Base-by-base conservation (phyloP, 2,329 filamentous ascomycete species). In the Paraphoma sp. region DNA sequence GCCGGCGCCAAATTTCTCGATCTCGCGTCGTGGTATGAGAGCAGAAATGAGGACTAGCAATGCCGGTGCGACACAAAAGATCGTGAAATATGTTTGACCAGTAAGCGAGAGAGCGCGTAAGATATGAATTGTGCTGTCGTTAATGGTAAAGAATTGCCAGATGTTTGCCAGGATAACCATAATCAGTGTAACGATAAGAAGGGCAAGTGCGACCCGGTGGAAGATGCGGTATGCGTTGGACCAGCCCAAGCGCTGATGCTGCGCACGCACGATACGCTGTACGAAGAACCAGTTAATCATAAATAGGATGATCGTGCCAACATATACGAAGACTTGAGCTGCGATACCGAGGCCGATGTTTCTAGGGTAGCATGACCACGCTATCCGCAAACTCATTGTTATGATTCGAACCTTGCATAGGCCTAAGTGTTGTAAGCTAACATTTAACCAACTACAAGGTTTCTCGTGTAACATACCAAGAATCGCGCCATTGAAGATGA, bases 221-320 rank as follows among this genome's bases (percentile, higher is more conserved):
- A 79, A 58, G 16, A 81, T 61, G 1, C 80, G 82, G 33, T 86
- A 81, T 1, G 78, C 65, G 29, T 76, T 81, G 56, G 84, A 83
- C 91, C 91, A 94, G 57, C 91, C 92, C 31, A 91, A 75, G 2
- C 75, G 72, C 0, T 91, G 90, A 68, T 94, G 90, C 53, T 87
- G 86, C 8, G 89, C 89, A 53, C 92, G 86, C 28, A 95, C 75
- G 28, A 96, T 82, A 48, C 92, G 86, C 76, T 94, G 91, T 0
- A 88, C 79, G 71, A 94, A 91, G 70, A 95, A 82, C 60, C 96
- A 80, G 78, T 96, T 93, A 73, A 92, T 79, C 68, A 93, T 79
- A 75, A 90, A 94, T 17, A 96, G 80, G n/a, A 96, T 78, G 44
- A 96, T 76, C 16, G 93, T 87, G 41, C 91, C 92, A 0, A 89